phyloP scores from a whole-genome alignment of 345 rosid species.

The Carallia brachiata region DNA sequence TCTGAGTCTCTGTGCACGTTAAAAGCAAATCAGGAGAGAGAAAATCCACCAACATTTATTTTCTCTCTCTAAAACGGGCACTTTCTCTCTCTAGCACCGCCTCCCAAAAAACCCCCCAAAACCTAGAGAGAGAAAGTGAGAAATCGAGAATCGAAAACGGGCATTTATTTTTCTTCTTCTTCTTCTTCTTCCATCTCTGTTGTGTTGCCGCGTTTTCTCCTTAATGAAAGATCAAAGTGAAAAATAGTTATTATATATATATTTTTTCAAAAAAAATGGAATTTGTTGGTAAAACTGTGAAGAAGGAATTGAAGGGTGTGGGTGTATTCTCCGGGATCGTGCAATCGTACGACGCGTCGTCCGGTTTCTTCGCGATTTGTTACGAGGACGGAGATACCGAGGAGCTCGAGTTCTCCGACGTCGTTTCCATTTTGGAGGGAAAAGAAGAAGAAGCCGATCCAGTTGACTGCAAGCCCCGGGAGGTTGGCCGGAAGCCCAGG shows the following conservation, averaged over 20 bases:
- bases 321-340: conserved; percentile 49
- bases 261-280: conserved; percentile 36
- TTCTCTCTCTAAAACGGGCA: background rate
- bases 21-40: conserved; percentile 22
- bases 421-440: conserved; percentile 35
- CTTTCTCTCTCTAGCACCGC: conserved; percentile 6
- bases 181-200: background rate
- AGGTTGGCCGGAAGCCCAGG: conserved; percentile 40
- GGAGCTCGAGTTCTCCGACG: conserved; percentile 49
- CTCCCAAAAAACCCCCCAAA: background rate
- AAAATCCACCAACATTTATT: background rate
- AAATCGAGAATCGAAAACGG: too few species aligned
- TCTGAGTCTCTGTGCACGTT: conserved; percentile 15
- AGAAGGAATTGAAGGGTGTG: conserved; percentile 50
- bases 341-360: conserved; percentile 51
- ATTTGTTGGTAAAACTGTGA: conserved; percentile 58
- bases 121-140: conserved; percentile 9
- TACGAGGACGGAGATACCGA: conserved; percentile 66
- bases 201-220: too few species aligned
- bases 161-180: conserved; percentile 2
- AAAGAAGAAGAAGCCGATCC: conserved; percentile 13
- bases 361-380: conserved; percentile 56
- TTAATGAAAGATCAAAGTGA: background rate
- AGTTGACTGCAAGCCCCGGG: conserved; percentile 12
- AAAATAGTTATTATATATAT: conserved; percentile 2